phyloP scores from a whole-genome alignment of 176 grass and related monocot species.

The Cenchrus americanus region DNA sequence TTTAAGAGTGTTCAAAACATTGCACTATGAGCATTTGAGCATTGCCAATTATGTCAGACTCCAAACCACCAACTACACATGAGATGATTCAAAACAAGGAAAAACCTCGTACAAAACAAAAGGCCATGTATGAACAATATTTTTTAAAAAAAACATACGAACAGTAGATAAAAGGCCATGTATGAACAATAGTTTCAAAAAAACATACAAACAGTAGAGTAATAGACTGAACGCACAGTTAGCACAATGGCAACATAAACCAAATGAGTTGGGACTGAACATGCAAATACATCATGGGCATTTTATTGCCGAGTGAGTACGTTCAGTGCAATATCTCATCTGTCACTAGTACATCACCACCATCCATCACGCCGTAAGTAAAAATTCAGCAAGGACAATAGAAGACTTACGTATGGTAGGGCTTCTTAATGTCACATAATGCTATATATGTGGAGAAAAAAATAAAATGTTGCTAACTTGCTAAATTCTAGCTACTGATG shows the following conservation, averaged over 20 bases:
- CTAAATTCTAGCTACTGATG: slow-evolving; percentile 43
- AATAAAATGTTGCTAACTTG: neutral
- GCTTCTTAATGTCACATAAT: slow-evolving; percentile 8
- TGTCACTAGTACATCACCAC: slow-evolving; percentile 13
- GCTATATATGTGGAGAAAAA: neutral
- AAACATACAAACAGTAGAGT: neutral
- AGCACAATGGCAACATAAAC: neutral
- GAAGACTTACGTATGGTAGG: slow-evolving; percentile 4
- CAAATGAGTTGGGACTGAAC: neutral
- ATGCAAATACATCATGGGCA: neutral
- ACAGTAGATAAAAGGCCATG: neutral
- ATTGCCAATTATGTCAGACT: neutral
- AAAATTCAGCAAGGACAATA: slow-evolving; percentile 1
- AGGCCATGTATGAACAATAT: neutral
- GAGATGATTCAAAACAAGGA: too few relatives aligned
- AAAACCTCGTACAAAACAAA: too few relatives aligned
- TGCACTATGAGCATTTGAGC: neutral
- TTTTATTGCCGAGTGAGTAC: slow-evolving; percentile 30
- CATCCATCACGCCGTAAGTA: slow-evolving; percentile 5
- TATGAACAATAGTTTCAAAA: neutral
- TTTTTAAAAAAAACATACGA: neutral
- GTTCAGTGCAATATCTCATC: slow-evolving; percentile 24
- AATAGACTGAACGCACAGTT: neutral
- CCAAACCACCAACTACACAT: neutral
- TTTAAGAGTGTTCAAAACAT: neutral